Conservation (phyloP, 441 rosid genomes). For the Croton laevigatus region DNA sequence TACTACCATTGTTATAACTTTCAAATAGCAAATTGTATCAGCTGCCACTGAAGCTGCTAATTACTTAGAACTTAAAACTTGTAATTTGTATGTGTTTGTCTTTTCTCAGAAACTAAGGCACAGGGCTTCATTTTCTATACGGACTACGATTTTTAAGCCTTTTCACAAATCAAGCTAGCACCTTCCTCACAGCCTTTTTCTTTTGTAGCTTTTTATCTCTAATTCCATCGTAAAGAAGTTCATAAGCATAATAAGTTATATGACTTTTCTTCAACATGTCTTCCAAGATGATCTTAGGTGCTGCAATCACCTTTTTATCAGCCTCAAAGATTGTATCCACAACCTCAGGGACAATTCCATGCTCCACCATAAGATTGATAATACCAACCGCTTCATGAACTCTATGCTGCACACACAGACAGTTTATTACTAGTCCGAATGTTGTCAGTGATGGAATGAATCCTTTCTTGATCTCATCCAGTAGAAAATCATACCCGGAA, state of each 20-base stretch:
- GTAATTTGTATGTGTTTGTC: neutral
- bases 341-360: constrained; percentile 72
- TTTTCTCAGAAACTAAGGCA: neutral
- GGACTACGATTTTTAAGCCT: neutral
- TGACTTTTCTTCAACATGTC: constrained; percentile 77
- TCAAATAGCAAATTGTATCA: neutral
- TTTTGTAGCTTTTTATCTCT: constrained; percentile 68
- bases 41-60: neutral
- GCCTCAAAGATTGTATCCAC: constrained; percentile 71
- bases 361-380: constrained; percentile 63
- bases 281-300: constrained; percentile 90
- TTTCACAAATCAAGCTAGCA: constrained; percentile 21
- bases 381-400: constrained; percentile 71
- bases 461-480: constrained; percentile 57
- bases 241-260: constrained; percentile 81
- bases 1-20: neutral
- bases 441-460: constrained; percentile 69
- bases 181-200: constrained; percentile 42
- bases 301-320: constrained; percentile 76
- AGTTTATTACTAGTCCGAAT: constrained; percentile 76
- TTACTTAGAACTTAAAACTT: neutral
- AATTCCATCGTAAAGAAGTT: constrained; percentile 84
- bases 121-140: neutral
- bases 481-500: constrained; percentile 55
- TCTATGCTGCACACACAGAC: constrained; percentile 72